phyloP scores from a whole-genome alignment of 257 asterid species.

The Cruciata laevipes region DNA sequence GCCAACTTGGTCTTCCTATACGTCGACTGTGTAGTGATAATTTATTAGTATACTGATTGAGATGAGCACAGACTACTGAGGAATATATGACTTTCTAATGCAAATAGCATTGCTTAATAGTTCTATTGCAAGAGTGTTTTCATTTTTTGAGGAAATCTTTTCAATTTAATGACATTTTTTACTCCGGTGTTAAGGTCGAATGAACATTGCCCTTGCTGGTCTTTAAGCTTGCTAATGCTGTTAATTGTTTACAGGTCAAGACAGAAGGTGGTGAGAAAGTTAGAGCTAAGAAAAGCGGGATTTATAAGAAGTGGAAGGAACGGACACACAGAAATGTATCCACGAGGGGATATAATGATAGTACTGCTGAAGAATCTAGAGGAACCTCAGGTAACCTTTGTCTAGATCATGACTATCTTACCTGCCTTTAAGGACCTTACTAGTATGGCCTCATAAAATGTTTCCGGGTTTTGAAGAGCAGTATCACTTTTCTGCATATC shows the following conservation, averaged over 20 bases:
- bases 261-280: conserved; percentile 79
- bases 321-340: conserved; percentile 58
- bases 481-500: neutral
- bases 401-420: conserved; percentile 4
- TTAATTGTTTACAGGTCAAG: conserved; percentile 50
- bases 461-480: neutral
- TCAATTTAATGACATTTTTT: neutral
- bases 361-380: conserved; percentile 37
- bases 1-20: conserved; percentile 2
- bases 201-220: neutral
- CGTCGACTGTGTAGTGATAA: neutral
- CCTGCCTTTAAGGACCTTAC: neutral
- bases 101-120: neutral
- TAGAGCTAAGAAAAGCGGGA: conserved; percentile 61
- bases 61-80: neutral
- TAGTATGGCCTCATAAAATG: neutral
- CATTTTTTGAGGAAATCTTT: neutral
- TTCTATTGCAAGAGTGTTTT: neutral
- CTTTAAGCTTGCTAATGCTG: conserved; percentile 4
- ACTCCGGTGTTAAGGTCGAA: neutral
- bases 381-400: conserved; percentile 48
- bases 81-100: neutral
- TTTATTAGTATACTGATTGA: neutral
- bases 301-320: conserved; percentile 82
- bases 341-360: conserved; percentile 39